phyloP scores from a whole-genome alignment of 495 filamentous ascomycete genomes.

The Bathelium albidoporum region DNA sequence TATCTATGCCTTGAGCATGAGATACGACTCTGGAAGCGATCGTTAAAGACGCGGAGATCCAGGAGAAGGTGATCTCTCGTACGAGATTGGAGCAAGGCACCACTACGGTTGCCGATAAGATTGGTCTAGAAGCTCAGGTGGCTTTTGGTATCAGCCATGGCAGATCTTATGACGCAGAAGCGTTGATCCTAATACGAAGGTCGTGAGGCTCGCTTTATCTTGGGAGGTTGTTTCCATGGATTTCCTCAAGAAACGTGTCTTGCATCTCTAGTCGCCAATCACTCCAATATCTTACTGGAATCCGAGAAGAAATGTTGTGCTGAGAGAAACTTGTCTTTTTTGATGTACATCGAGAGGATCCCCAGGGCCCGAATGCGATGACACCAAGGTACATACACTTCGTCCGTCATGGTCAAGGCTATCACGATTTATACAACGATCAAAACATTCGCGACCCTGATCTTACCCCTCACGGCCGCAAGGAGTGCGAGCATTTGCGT shows the following conservation, averaged over 20 bases:
- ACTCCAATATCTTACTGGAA: no score
- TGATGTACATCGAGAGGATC: not conserved
- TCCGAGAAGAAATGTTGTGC: no score
- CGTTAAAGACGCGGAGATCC: no score
- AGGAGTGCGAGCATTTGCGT: not conserved
- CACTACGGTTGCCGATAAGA: not conserved
- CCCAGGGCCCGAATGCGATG: not conserved
- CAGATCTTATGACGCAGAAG: not conserved
- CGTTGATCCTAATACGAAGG: not conserved
- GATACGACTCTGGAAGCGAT: no score
- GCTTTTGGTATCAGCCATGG: not conserved
- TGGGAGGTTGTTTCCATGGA: not conserved
- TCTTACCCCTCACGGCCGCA: not conserved
- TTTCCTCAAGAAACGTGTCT: not conserved
- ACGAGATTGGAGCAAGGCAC: not conserved
- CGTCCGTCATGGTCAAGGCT: constrained; percentile 2
- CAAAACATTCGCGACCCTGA: constrained; percentile 2
- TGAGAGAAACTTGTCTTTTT: no score
- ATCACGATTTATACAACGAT: not conserved
- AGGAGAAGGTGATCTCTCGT: not conserved
- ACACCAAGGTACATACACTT: not conserved
- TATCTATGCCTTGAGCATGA: no score
- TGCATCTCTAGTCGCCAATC: no score
- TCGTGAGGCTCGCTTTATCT: not conserved
- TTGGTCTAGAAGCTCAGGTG: not conserved